phyloP scores from a whole-genome alignment of 2,329 filamentous ascomycete genomes.

The Tolypocladium cylindrosporum region DNA sequence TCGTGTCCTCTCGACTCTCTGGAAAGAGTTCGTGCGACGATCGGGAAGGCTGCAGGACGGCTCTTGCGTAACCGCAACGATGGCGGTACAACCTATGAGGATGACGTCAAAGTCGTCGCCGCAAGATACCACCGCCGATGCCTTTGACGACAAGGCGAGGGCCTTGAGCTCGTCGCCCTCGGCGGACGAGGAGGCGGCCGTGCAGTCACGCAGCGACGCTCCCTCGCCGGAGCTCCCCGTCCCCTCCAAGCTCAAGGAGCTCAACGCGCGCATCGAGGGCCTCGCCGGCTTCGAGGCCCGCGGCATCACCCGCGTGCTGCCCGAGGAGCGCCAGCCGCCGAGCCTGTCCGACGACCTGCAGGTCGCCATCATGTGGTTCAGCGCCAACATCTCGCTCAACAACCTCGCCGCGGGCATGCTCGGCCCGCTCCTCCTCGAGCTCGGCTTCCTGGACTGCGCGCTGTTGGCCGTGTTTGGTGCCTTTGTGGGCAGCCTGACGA shows the following conservation, averaged over 20 bases:
- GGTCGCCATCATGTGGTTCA: constrained; percentile 32
- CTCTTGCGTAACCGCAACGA: neutral
- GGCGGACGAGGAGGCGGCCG: neutral
- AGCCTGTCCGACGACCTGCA: constrained; percentile 25
- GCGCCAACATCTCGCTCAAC: constrained; percentile 32
- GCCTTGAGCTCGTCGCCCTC: neutral
- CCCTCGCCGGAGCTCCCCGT: neutral
- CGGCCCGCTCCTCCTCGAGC: constrained; percentile 54
- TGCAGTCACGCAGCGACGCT: neutral
- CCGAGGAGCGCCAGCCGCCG: constrained; percentile 22
- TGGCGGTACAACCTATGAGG: neutral
- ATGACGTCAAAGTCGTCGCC: neutral
- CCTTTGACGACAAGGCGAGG: neutral
- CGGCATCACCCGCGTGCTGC: constrained; percentile 27
- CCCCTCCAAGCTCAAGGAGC: neutral
- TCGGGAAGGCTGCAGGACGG: neutral
- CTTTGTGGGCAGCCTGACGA: constrained; percentile 59
- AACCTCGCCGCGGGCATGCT: constrained; percentile 59
- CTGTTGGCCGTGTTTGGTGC: constrained; percentile 69
- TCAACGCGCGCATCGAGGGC: constrained; percentile 17
- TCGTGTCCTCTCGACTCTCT: neutral
- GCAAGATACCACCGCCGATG: neutral
- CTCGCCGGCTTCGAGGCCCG: constrained; percentile 28
- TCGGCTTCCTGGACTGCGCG: constrained; percentile 65
- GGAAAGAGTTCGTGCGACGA: neutral